Percentiles rank a stretch among this genome's conserved stretches.
These are phyloP conservation scores for Quercus lobata DNA, from an alignment of 331 rosid genomes.

Conservation along the genomic window DNA sequence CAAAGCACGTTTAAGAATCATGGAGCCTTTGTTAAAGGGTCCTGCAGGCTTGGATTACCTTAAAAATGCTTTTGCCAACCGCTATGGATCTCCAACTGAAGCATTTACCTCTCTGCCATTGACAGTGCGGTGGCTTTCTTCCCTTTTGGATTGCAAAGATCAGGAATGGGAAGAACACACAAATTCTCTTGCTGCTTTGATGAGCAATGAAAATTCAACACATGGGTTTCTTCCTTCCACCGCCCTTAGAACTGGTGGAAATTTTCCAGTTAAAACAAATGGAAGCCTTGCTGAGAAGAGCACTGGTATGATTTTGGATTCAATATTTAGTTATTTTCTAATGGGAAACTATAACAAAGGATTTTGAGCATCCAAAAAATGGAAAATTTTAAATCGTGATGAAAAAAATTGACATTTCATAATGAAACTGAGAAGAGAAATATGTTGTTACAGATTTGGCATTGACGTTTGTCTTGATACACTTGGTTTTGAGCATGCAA, in stretches of 20 bases:
- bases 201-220: slow-evolving; percentile 23
- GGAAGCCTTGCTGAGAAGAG: slow-evolving; percentile 35
- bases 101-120: slow-evolving; percentile 52
- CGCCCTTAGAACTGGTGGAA: slow-evolving; percentile 78
- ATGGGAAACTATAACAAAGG: background rate
- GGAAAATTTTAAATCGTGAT: too few relatives aligned
- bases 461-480: too few relatives aligned
- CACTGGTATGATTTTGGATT: background rate
- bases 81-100: slow-evolving; percentile 71
- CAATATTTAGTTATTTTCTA: background rate
- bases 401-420: too few relatives aligned
- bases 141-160: slow-evolving; percentile 56
- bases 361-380: background rate
- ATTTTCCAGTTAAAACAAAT: slow-evolving; percentile 37
- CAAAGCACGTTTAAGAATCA: slow-evolving; percentile 70
- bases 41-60: slow-evolving; percentile 93
- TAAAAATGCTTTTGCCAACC: slow-evolving; percentile 67
- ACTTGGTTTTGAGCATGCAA: too few relatives aligned
- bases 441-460: too few relatives aligned
- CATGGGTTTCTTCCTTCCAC: slow-evolving; percentile 68
- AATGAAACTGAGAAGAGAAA: too few relatives aligned
- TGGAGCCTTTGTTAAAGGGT: slow-evolving; percentile 81
- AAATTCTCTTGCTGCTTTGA: slow-evolving; percentile 34
- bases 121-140: slow-evolving; percentile 70
- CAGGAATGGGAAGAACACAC: slow-evolving; percentile 81